These are phyloP conservation scores for Prunus mume DNA, from an alignment of 306 rosid species.

Conservation along the genomic window DNA sequence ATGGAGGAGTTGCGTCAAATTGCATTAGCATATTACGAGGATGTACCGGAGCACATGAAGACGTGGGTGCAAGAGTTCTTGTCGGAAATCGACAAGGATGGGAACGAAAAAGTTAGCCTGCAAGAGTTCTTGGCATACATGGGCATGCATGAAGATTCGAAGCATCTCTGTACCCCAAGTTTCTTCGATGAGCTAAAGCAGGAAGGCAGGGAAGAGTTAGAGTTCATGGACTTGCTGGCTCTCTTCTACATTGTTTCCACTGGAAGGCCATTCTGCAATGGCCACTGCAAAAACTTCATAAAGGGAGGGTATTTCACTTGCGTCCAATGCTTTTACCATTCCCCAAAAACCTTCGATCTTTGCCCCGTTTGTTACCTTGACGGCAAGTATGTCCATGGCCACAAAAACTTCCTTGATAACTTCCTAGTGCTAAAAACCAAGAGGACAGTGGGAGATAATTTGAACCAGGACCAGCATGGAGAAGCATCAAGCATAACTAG, in stretches of 20 bases:
- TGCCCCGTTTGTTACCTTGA: constrained; percentile 1
- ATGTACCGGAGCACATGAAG: not conserved
- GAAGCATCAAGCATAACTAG: not conserved
- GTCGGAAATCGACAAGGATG: not conserved
- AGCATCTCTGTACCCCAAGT: not conserved
- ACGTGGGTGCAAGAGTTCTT: not conserved
- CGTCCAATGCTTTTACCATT: constrained; percentile 9
- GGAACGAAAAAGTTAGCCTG: not conserved
- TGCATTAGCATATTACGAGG: not conserved
- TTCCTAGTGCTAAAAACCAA: not conserved
- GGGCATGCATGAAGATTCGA: constrained; percentile 4
- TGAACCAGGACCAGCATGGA: not conserved
- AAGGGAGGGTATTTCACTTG: constrained; percentile 21
- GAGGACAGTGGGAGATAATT: not conserved
- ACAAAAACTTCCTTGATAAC: constrained; percentile 5
- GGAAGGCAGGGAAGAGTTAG: not conserved
- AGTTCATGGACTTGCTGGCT: not conserved
- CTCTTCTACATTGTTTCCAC: constrained; percentile 16
- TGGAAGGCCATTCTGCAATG: constrained; percentile 18
- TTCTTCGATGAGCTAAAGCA: constrained; percentile 17
- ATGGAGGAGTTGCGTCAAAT: constrained; percentile 22
- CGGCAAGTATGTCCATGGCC: not conserved
- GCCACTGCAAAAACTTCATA: not conserved
- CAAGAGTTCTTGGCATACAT: constrained; percentile 15
- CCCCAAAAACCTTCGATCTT: not conserved